Percentiles rank a stretch among this genome's conserved stretches.
Evolutionary conservation across 257 asterid genomes (phyloP).

Genomic region (Agastache rugosa): DNA sequence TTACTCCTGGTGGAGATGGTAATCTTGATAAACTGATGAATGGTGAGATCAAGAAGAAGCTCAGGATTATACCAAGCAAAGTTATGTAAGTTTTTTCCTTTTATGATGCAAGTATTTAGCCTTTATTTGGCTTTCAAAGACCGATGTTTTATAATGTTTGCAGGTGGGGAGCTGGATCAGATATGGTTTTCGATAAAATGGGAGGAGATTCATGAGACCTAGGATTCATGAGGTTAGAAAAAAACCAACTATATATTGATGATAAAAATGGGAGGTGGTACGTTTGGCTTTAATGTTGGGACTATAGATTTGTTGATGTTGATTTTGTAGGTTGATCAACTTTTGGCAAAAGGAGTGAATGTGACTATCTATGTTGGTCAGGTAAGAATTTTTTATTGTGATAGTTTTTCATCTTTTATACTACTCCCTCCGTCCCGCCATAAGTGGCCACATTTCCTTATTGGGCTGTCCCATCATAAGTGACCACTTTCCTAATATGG

Average conservation of each 20-base stretch:
- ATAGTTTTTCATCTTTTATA: neutral
- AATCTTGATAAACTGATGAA: conserved; percentile 70
- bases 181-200: conserved; percentile 53
- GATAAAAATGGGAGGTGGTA: neutral
- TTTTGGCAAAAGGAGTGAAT: conserved; percentile 84
- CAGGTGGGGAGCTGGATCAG: conserved; percentile 73
- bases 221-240: conserved; percentile 70
- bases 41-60: conserved; percentile 72
- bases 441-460: too few relatives aligned
- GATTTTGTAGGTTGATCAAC: conserved; percentile 68
- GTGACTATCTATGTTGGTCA: conserved; percentile 86
- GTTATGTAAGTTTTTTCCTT: conserved; percentile 53
- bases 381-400: conserved; percentile 46
- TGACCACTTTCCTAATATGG: too few relatives aligned
- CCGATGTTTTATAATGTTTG: neutral
- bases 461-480: too few relatives aligned
- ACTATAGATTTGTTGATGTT: neutral
- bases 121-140: neutral
- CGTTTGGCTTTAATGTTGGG: neutral
- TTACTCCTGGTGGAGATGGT: conserved; percentile 57
- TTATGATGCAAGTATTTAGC: neutral
- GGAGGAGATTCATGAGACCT: conserved; percentile 84
- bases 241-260: neutral
- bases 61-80: conserved; percentile 69
- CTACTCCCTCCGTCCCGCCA: too few relatives aligned